Conservation (phyloP, 805 yeast species). For the Lipomyces oligophaga region DNA sequence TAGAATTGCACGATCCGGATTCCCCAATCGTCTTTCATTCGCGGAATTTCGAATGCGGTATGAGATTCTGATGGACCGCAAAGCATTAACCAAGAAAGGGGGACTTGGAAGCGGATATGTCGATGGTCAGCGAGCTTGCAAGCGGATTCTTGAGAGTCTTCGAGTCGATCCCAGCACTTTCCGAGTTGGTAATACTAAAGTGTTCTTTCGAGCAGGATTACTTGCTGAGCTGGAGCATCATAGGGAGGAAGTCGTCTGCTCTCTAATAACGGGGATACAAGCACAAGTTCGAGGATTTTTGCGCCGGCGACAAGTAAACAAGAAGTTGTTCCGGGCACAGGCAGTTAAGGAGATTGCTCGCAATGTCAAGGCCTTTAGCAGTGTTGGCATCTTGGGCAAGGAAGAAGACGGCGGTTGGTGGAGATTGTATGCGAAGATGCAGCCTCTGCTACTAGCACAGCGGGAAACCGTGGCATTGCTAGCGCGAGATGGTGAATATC, state of each 20-base stretch:
- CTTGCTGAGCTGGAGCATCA: constrained; percentile 72
- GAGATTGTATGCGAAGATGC: constrained; percentile 60
- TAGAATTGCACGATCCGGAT: constrained; percentile 94
- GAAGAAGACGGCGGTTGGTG: constrained; percentile 69
- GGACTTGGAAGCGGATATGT: constrained; percentile 27
- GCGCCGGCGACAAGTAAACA: constrained; percentile 48
- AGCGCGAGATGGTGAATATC: constrained; percentile 34
- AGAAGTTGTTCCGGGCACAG: constrained; percentile 55
- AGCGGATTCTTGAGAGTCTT: constrained; percentile 59
- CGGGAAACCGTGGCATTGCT: constrained; percentile 47
- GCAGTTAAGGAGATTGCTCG: constrained; percentile 67
- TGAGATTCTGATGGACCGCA: constrained; percentile 56
- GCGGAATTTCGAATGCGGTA: constrained; percentile 75
- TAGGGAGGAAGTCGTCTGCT: constrained; percentile 61
- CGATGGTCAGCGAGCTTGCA: constrained; percentile 64
- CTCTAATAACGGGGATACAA: constrained; percentile 58
- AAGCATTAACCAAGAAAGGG: constrained; percentile 19
- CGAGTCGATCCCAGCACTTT: constrained; percentile 56
- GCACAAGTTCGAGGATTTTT: constrained; percentile 61
- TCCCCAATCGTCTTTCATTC: constrained; percentile 86
- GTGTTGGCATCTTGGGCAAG: too few relatives aligned
- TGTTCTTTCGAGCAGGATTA: constrained; percentile 74
- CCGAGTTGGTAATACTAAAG: constrained; percentile 66
- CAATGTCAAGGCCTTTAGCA: constrained; percentile 54
- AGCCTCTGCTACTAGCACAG: constrained; percentile 68